Base-by-base conservation (phyloP, 73 alveolate genomes). In the Paramecium sonneborni region DNA sequence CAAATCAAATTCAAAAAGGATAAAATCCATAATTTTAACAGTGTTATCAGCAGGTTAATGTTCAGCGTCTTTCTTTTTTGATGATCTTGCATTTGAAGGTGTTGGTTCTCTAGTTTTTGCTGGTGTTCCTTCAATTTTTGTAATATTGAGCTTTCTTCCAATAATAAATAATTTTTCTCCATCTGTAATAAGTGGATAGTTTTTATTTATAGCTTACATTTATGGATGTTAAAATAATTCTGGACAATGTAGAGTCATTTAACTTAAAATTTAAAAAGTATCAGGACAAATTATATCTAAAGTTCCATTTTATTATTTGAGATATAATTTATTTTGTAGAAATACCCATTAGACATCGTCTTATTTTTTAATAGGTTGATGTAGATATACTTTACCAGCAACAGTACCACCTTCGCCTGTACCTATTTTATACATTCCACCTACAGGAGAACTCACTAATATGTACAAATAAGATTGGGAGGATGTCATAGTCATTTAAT, bases 281-380 rank as follows among this genome's bases (percentile, higher is more conserved):
- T 86, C 96, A 14, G 98, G 98, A 87, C 94, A 93, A 6, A 91
- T 70, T 0, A 96, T 85, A 57, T 92, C 85, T 12, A 96, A 74
- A 57, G 79, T 74, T 62, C 94, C 96, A 35, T 91, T 92, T 5
- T 95, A 90, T 10, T 93, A 87, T 58, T 96, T 94, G 30, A 96
- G 88, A 93, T 96, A 96, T 21, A 96, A 92, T 57, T 96, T 96
- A 30, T 96, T 96, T 44, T 96, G 44, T 56, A 96, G 82, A 52
- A 94, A 96, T 43, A 92, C 96, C 99, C 99, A 96, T 6, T 88
- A 43, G 11, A 95, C 93, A 74, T 95, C 98, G 7, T 96, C 99
- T 26, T 93, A 85, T 56, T 93, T 88, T 7, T 96, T 97, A n/a
- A 94, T 79, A 10, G 92, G 86, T 23, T 70, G 55, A 34, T 85